A percentile compares a stretch with the other conserved stretches of the same genome.
Conservation (phyloP, 805 yeast species). For the Pichia insulana region DNA sequence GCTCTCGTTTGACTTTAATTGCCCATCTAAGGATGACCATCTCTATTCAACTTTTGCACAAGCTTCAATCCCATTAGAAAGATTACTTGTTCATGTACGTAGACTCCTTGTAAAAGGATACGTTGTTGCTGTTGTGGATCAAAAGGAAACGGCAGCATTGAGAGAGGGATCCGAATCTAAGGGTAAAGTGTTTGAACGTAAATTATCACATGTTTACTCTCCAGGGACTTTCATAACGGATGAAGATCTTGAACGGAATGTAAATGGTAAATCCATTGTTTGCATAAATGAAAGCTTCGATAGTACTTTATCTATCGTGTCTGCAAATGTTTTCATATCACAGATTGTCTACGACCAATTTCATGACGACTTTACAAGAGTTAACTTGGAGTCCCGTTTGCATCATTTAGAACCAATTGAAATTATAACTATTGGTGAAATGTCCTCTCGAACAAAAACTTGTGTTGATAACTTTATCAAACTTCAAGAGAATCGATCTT, state of each 20-base stretch:
- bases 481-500: conserved; percentile 2
- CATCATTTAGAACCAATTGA: conserved; percentile 74
- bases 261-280: conserved; percentile 36
- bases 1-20: conserved; percentile 40
- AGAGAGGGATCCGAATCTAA: conserved; percentile 44
- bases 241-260: conserved; percentile 14
- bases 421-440: conserved; percentile 39
- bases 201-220: conserved; percentile 66
- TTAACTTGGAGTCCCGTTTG: conserved; percentile 64
- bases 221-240: conserved; percentile 76
- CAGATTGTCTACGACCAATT: conserved; percentile 68
- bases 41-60: conserved; percentile 60
- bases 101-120: conserved; percentile 61
- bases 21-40: conserved; percentile 30
- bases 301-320: conserved; percentile 38
- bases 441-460: conserved; percentile 29
- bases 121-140: conserved; percentile 83
- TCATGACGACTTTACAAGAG: conserved; percentile 46
- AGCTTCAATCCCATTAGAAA: conserved; percentile 73
- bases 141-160: conserved; percentile 70
- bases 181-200: conserved; percentile 56
- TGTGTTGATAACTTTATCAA: conserved; percentile 17
- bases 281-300: conserved; percentile 30
- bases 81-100: conserved; percentile 69
- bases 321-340: conserved; percentile 68